Evolutionary conservation across 768 basidiomycete genomes (phyloP).

Genomic region (Boletus fagicola): DNA sequence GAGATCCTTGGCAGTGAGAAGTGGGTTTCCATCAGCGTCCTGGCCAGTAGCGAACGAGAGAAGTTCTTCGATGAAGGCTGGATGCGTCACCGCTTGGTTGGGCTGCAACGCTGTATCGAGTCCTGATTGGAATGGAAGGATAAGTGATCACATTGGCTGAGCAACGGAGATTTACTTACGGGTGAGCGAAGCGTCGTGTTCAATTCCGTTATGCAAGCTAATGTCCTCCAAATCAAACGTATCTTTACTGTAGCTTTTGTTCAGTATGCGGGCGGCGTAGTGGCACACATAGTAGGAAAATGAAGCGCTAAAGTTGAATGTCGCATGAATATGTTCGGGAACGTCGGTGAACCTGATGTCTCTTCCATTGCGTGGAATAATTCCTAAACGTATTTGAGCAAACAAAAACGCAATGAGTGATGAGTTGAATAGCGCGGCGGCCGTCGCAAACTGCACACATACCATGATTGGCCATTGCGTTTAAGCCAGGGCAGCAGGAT

Average conservation of each 20-base stretch:
- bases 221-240: no score
- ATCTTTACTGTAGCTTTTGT: no score
- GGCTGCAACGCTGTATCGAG: slow-evolving; percentile 46
- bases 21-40: slow-evolving; percentile 41
- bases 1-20: slow-evolving; percentile 58
- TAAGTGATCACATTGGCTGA: not conserved
- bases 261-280: no score
- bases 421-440: not conserved
- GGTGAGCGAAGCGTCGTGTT: no score
- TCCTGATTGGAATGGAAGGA: slow-evolving; percentile 37
- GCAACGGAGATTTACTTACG: no score
- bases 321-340: no score
- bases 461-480: slow-evolving; percentile 84
- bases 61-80: slow-evolving; percentile 54
- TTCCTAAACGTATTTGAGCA: slow-evolving; percentile 27
- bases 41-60: slow-evolving; percentile 61
- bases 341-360: slow-evolving; percentile 58
- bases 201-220: no score
- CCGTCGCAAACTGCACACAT: slow-evolving; percentile 44
- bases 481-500: slow-evolving; percentile 68
- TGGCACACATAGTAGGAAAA: no score
- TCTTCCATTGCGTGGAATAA: slow-evolving; percentile 60
- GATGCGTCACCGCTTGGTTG: slow-evolving; percentile 53
- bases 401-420: no score
- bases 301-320: no score